A percentile compares a stretch with the other conserved stretches of the same genome.
Evolutionary conservation across 805 yeast species (phyloP).

Genomic region (Ogataea parapolymorpha): DNA sequence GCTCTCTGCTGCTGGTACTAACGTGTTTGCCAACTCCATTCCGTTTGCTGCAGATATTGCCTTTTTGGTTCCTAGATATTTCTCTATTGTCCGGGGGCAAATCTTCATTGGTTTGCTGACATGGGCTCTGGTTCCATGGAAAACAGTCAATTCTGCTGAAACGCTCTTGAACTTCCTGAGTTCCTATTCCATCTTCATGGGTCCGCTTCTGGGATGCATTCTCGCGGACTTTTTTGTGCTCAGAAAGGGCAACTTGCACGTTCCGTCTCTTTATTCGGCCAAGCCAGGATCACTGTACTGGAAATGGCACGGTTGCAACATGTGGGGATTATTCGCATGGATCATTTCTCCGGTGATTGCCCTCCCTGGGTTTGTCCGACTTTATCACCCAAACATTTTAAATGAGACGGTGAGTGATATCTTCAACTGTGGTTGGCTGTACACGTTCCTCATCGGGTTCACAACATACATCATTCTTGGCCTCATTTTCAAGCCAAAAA

Average conservation of each 20-base stretch:
- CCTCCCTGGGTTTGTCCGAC: constrained; percentile 29
- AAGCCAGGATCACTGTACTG: constrained; percentile 17
- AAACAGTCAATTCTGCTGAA: constrained; percentile 18
- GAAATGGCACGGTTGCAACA: constrained; percentile 16
- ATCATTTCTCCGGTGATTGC: constrained; percentile 22
- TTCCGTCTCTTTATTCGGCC: constrained; percentile 20
- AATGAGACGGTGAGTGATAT: constrained; percentile 19
- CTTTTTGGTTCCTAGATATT: constrained; percentile 27
- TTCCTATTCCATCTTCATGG: constrained; percentile 23
- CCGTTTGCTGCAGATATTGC: constrained; percentile 30
- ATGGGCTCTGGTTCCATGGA: constrained; percentile 27
- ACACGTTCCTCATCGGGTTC: constrained; percentile 21
- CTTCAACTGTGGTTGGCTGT: constrained; percentile 26
- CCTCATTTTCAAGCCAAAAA: constrained; percentile 18
- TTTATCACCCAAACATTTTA: constrained; percentile 19
- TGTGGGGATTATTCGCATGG: constrained; percentile 22
- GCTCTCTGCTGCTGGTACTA: constrained; percentile 30
- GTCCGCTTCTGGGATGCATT: constrained; percentile 21
- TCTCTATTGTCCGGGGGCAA: constrained; percentile 26
- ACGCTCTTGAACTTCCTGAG: constrained; percentile 21
- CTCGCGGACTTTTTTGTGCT: constrained; percentile 20
- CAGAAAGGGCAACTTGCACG: constrained; percentile 21
- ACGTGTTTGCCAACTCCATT: constrained; percentile 29
- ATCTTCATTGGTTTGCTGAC: constrained; percentile 18
- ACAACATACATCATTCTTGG: constrained; percentile 15